phyloP scores from a whole-genome alignment of 768 basidiomycete genomes.

The Sistotremastrum suecicum region DNA sequence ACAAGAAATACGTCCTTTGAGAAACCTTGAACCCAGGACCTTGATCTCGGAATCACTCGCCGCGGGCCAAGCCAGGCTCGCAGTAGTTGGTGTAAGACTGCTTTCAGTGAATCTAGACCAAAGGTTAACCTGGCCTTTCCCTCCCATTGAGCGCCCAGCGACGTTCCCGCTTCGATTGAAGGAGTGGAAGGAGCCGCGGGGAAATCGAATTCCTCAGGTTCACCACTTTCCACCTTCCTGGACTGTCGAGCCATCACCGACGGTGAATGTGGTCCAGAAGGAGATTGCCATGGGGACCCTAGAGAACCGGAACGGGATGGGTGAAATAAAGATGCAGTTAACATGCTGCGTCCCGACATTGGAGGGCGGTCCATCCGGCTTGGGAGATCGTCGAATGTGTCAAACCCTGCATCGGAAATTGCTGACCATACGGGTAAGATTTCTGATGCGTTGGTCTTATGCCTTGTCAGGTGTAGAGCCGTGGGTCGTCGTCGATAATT shows the following conservation, averaged over 20 bases:
- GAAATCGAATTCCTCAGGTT: not conserved
- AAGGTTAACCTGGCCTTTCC: conserved; percentile 5
- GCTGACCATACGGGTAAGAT: no score
- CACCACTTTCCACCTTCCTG: no score
- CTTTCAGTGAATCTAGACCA: no score
- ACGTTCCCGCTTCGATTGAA: not conserved
- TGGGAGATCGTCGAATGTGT: not conserved
- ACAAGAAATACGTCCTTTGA: conserved; percentile 18
- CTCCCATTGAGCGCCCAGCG: not conserved
- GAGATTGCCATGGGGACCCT: no score
- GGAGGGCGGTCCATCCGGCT: not conserved
- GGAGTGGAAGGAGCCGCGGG: not conserved
- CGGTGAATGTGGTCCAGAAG: no score
- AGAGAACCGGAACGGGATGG: no score
- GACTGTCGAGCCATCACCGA: no score
- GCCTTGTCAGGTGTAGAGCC: not conserved
- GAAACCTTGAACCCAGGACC: conserved; percentile 17
- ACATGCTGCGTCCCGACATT: not conserved
- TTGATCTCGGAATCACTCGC: conserved; percentile 9
- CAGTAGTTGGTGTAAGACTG: conserved; percentile 2
- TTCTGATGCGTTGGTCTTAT: no score
- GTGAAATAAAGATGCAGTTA: no score
- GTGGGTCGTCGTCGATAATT: conserved; percentile 20
- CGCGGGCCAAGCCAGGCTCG: conserved; percentile 9
- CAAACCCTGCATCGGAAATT: conserved; percentile 1